phyloP scores from a whole-genome alignment of 495 filamentous ascomycete species.

The Hypoxylon intermedium region DNA sequence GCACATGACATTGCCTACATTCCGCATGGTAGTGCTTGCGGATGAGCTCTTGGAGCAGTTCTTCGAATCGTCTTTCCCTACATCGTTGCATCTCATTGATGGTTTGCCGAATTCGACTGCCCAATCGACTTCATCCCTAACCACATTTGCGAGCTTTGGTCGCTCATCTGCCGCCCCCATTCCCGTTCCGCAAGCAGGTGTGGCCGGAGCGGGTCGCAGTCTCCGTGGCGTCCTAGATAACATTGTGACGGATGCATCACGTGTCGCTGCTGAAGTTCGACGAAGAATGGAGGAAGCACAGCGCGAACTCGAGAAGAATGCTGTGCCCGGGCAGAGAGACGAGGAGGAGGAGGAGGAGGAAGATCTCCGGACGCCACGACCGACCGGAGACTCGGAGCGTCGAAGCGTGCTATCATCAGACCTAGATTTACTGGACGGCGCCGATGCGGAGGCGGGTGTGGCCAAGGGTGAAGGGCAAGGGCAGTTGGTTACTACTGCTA shows the following conservation, averaged over 20 bases:
- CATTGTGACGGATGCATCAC: slow-evolving; percentile 95
- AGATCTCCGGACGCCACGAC: slow-evolving; percentile 55
- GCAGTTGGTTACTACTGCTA: slow-evolving; percentile 33
- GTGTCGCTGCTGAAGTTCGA: slow-evolving; percentile 88
- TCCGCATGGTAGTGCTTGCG: slow-evolving; percentile 97
- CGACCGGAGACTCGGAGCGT: slow-evolving; percentile 52
- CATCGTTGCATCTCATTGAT: slow-evolving; percentile 65
- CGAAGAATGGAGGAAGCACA: slow-evolving; percentile 94
- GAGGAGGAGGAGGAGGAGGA: slow-evolving; percentile 82
- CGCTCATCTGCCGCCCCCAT: slow-evolving; percentile 45
- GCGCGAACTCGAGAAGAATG: slow-evolving; percentile 80
- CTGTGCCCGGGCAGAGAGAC: slow-evolving; percentile 63
- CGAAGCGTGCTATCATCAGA: slow-evolving; percentile 74
- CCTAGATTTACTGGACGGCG: slow-evolving; percentile 78
- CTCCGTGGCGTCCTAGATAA: slow-evolving; percentile 93
- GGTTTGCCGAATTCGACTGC: slow-evolving; percentile 49
- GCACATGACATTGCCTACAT: slow-evolving; percentile 95
- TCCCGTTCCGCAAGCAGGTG: slow-evolving; percentile 47
- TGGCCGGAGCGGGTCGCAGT: slow-evolving; percentile 70
- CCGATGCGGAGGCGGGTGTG: slow-evolving; percentile 71
- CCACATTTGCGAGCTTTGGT: slow-evolving; percentile 73
- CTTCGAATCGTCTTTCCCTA: slow-evolving; percentile 81
- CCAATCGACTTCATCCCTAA: slow-evolving; percentile 67
- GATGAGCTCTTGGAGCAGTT: slow-evolving; percentile 96
- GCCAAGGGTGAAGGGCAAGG: slow-evolving; percentile 38